These are phyloP conservation scores for Zalaria obscura DNA, from an alignment of 2,329 filamentous ascomycete species.

Conservation along the genomic window DNA sequence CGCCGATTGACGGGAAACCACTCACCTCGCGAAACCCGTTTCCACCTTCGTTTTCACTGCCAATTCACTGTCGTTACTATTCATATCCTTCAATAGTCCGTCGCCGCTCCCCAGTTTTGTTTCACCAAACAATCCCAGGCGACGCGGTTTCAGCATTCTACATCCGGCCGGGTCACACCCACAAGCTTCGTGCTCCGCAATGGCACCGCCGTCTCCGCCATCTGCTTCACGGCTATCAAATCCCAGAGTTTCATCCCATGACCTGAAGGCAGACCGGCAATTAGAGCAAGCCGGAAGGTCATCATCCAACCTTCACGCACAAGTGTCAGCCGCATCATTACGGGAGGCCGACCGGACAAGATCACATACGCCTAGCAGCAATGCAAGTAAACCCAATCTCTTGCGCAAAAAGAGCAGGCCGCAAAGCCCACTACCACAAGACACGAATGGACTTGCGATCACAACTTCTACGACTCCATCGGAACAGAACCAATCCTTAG, in stretches of 20 bases:
- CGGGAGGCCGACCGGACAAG: constrained; percentile 12
- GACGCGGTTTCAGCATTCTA: too few species aligned
- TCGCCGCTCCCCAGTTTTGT: too few species aligned
- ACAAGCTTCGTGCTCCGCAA: neutral
- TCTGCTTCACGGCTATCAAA: neutral
- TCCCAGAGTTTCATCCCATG: neutral
- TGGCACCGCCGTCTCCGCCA: neutral
- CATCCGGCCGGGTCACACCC: too few species aligned
- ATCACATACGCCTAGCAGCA: constrained; percentile 6
- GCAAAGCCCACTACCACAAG: neutral
- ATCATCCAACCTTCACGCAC: constrained; percentile 16
- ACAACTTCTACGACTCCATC: neutral
- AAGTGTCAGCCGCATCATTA: constrained; percentile 19
- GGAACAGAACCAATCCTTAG: neutral
- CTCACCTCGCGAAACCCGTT: too few species aligned
- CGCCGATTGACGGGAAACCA: too few species aligned
- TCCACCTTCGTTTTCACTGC: too few species aligned
- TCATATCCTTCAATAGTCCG: too few species aligned
- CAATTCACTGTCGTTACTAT: too few species aligned
- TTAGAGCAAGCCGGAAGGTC: constrained; percentile 19
- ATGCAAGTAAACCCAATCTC: constrained; percentile 7
- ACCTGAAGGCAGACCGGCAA: constrained; percentile 8
- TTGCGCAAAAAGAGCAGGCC: constrained; percentile 8
- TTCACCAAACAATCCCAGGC: too few species aligned
- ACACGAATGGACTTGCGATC: constrained; percentile 2